phyloP scores from a whole-genome alignment of 176 grass and related monocot species.

The Triticum timopheevii region DNA sequence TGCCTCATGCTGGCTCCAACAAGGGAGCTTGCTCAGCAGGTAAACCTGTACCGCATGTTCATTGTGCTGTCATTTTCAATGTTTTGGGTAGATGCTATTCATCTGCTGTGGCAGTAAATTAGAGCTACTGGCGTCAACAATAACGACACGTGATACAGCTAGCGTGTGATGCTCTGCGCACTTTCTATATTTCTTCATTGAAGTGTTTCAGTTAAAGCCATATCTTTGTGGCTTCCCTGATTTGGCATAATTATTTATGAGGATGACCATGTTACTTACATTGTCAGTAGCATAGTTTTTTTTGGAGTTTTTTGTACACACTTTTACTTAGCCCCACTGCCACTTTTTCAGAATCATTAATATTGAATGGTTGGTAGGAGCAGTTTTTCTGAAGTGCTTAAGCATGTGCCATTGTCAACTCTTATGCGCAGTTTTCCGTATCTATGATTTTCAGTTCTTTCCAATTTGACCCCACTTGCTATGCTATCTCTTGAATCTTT shows the following conservation, averaged over 20 bases:
- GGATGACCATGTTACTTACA: background rate
- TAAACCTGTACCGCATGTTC: slow-evolving; percentile 20
- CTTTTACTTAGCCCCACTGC: background rate
- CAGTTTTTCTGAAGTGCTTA: background rate
- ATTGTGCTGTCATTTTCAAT: background rate
- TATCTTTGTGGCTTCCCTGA: background rate
- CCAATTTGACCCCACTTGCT: background rate
- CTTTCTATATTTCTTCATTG: background rate
- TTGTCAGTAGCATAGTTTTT: background rate
- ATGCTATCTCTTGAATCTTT: background rate
- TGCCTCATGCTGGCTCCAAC: slow-evolving; percentile 88
- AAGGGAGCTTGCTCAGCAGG: slow-evolving; percentile 96
- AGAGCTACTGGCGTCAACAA: background rate
- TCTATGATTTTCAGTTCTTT: background rate
- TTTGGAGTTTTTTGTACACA: background rate
- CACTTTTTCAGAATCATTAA: background rate
- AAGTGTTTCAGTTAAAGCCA: slow-evolving; percentile 1
- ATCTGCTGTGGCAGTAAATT: background rate
- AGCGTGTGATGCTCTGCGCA: background rate
- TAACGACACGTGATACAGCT: background rate
- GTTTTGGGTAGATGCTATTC: background rate
- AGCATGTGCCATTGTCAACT: background rate
- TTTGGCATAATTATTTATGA: background rate
- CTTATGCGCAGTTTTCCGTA: background rate
- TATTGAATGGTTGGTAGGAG: background rate